A percentile compares a stretch with the other conserved stretches of the same genome.
These are phyloP conservation scores for Sphaerulina populicola DNA, from an alignment of 2,329 filamentous ascomycete genomes.

Conservation along the genomic window DNA sequence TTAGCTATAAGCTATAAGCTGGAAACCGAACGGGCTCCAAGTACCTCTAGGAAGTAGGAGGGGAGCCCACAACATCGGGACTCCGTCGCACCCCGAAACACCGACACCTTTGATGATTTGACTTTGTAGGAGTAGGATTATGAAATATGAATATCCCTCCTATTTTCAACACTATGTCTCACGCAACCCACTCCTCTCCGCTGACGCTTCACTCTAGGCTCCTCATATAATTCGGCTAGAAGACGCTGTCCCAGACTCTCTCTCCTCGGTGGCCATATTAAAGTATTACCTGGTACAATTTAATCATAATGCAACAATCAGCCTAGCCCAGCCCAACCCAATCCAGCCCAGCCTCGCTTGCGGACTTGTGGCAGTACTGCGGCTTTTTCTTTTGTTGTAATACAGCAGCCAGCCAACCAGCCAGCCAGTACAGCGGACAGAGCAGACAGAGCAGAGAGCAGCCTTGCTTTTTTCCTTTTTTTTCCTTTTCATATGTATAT, in stretches of 20 bases:
- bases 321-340: neutral
- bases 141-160: no score
- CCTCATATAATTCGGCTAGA: neutral
- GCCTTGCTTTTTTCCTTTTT: neutral
- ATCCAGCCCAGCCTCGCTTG: neutral
- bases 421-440: no score
- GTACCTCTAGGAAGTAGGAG: no score
- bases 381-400: neutral
- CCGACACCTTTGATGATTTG: neutral
- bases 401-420: no score
- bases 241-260: neutral
- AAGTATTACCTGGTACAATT: no score
- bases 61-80: neutral
- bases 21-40: no score
- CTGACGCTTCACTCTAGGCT: neutral
- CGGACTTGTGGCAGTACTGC: neutral
- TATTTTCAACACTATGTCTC: neutral
- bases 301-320: no score
- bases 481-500: no score
- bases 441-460: no score
- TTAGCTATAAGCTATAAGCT: no score
- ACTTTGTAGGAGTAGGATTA: no score
- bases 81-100: neutral
- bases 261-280: neutral
- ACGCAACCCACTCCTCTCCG: neutral